Evolutionary conservation across 2,329 filamentous ascomycete species (phyloP).

Genomic region (Trichoderma atrobrunneum): DNA sequence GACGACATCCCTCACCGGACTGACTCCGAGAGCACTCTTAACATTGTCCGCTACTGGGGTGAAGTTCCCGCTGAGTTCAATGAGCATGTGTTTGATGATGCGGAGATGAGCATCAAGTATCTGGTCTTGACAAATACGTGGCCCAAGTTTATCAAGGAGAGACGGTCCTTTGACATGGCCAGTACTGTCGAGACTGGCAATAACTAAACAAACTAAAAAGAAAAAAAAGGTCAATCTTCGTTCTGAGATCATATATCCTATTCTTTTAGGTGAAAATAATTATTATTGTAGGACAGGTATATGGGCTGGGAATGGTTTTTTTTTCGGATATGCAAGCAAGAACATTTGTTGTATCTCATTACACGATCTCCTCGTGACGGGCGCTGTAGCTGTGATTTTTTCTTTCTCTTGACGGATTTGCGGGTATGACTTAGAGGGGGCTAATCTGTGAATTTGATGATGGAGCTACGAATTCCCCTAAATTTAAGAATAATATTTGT

Average conservation of each 20-base stretch:
- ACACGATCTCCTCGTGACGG: neutral
- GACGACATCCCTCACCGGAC: conserved; percentile 29
- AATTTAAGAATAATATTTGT: neutral
- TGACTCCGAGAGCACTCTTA: conserved; percentile 24
- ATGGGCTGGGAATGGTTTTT: neutral
- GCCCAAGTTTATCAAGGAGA: conserved; percentile 52
- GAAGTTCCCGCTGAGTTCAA: conserved; percentile 52
- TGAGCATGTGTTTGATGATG: conserved; percentile 56
- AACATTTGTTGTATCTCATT: neutral
- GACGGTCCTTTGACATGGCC: conserved; percentile 32
- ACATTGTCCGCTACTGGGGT: conserved; percentile 38
- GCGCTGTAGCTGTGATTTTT: neutral
- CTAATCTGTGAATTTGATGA: neutral
- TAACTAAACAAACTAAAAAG: neutral
- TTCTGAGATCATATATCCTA: neutral
- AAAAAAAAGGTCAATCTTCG: neutral
- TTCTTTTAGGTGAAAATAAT: neutral
- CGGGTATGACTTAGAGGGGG: neutral
- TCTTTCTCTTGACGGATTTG: neutral
- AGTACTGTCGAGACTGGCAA: conserved; percentile 20
- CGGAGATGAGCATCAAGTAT: conserved; percentile 62
- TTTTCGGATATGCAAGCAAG: neutral
- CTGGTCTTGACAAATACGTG: conserved; percentile 68
- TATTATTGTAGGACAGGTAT: neutral
- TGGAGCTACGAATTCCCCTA: neutral